Percentiles rank a stretch among this genome's conserved stretches.
These are phyloP conservation scores for Vitis hybrid DNA, from an alignment of 177 flowering plant species.

Conservation along the genomic window DNA sequence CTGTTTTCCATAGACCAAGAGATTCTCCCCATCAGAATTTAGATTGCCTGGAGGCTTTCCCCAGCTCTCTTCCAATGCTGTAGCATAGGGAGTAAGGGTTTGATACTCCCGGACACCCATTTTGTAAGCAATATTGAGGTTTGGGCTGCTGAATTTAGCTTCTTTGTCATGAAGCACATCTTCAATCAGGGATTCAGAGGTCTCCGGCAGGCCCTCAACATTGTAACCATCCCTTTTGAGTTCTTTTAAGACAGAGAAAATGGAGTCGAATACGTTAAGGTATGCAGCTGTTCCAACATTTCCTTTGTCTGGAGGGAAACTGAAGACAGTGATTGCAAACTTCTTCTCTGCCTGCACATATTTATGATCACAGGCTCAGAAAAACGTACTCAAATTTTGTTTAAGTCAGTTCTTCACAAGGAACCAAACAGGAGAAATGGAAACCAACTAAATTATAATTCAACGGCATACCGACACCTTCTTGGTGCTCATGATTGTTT, in stretches of 20 bases:
- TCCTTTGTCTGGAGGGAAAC: conserved; percentile 99
- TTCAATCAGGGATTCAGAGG: conserved; percentile 79
- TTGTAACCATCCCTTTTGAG: conserved; percentile 76
- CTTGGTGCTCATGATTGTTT: too few species aligned
- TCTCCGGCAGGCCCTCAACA: conserved; percentile 90
- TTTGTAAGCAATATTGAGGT: conserved; percentile 92
- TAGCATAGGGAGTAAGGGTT: conserved; percentile 77
- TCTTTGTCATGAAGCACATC: conserved; percentile 97
- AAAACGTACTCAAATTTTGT: neutral
- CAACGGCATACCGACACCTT: too few species aligned
- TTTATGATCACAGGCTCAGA: neutral
- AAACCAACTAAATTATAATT: too few species aligned
- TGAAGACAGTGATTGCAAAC: conserved; percentile 96
- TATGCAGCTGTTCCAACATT: conserved; percentile 98
- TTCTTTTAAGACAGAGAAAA: conserved; percentile 83
- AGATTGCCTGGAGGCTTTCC: conserved; percentile 97
- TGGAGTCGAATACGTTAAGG: conserved; percentile 92
- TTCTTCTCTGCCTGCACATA: conserved; percentile 81
- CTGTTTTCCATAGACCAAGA: conserved; percentile 92
- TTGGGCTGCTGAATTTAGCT: conserved; percentile 98
- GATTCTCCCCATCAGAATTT: conserved; percentile 95
- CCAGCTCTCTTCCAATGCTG: conserved; percentile 93
- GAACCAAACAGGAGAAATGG: too few species aligned
- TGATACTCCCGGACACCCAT: conserved; percentile 93
- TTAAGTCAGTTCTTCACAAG: too few species aligned